Base-by-base conservation (phyloP, 495 filamentous ascomycete species). In the Aspergillus heteromorphus region DNA sequence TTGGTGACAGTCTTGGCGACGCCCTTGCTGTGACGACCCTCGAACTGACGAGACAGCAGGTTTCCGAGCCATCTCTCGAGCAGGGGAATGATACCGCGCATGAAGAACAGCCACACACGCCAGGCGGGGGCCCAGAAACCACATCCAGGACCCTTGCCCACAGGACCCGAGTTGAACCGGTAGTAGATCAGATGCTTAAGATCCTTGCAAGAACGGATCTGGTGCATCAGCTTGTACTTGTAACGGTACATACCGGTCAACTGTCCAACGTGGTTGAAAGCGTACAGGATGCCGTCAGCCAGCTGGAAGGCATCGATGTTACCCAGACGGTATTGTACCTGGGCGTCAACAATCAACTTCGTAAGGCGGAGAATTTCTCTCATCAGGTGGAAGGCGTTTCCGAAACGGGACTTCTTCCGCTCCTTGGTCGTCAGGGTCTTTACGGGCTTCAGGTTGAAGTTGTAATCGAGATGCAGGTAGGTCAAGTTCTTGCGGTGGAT, bases 141-240 rank as follows among this genome's bases (percentile, higher is more conserved):
- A 66, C 93, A 97, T 20, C 95, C 95, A 50, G 95, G 95, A 51
- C 95, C 95, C 67, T 99, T 99, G 25, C 95, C 95, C 40, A 99
- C 95, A 19, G 95, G 88, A 0, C 92, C 93, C 30, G 92, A 92
- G 70, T 99, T 99, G 77, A 99, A 99, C 13, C 95, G 89, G 69
- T 99, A 97, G 76, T 99, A 99, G 58, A 99, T 97, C 48, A 99
- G 69, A 83, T 99, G 95, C 82, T 99, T 99, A 64, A 99, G 73
- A 73, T 99, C 95, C 68, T 99, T 99, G 76, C 95, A 99, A 2
- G 95, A 93, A 45, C 95, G 91, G 63, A 99, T 97, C 72, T 99
- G 95, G 69, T 99, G 95, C 95, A 99, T 99, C 31, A 99, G 81
- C 77, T 99, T 99, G 76, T 99, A 99, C 79, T 99, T 99, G 83